Base-by-base conservation (phyloP, 75 land plant species). In the Pinus tabuliformis region DNA sequence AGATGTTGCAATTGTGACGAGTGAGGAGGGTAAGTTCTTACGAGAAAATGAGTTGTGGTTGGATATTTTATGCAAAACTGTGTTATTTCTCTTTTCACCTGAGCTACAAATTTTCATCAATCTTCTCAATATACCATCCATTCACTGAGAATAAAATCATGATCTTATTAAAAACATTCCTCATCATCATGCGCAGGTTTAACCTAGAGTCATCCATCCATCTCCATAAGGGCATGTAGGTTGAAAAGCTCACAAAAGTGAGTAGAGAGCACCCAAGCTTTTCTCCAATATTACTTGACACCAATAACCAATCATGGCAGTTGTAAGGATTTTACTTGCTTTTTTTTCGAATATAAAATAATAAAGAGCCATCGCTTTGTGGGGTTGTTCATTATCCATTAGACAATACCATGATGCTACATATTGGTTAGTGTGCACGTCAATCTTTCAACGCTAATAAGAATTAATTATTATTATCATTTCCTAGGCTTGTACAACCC, bases 221-320 rank as follows among this genome's bases (percentile, higher is more conserved):
- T 95, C 98, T 62, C 98, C 98, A 86, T 90, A 89, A 73, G 92
- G 98, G 58, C 95, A 95, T 61, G 98, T 95, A 76, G 86, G 86
- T 52, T 93, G 87, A 71, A 85, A 95, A 59, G 90, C 98, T 64
- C 70, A 78, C 80, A 95, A 61, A 42, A 92, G 85, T 49, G 86
- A 88, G 42, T 82, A 78, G 56, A 95, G 73, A 58, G 93, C 88
- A 58, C 88, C 83, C 45, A 87, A 26, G 59, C 78, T 89, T 54
- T 82, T 75, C 70, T 90, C 87, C 77, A 73, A 76, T 37, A 89
- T 80, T 58, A 84, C 64, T 24, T 73, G 75, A 60, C 89, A 86
- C 95, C 98, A 95, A 7, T 83, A 63, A 73, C 92, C 98, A 59
- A 95, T 90, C 81, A 90, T 82, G 20, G 75, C 83, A 75, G 81